Percentiles rank a stretch among this genome's conserved stretches.
Evolutionary conservation across 345 rosid species (phyloP).

Genomic region (Brassica juncea): DNA sequence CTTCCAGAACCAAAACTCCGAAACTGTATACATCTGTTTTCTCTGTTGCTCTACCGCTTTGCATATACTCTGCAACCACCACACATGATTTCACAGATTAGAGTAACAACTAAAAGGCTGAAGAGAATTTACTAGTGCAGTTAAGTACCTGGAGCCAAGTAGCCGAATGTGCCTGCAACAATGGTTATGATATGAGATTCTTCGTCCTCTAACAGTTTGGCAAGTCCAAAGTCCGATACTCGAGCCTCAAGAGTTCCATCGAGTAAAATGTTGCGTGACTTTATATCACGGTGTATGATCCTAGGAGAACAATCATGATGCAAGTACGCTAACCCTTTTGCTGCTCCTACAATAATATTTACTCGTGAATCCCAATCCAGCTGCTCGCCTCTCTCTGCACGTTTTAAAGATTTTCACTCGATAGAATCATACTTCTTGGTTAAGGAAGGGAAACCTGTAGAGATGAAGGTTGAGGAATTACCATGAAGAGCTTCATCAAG

Average conservation of each 20-base stretch:
- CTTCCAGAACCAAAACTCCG: conserved; percentile 90
- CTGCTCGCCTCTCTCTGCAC: conserved; percentile 81
- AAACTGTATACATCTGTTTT: too few relatives aligned
- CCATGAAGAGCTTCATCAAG: too few relatives aligned
- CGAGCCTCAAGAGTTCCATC: conserved; percentile 97
- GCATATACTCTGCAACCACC: conserved; percentile 78
- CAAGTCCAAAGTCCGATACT: conserved; percentile 97
- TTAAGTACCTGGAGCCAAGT: conserved; percentile 93
- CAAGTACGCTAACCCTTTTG: conserved; percentile 92
- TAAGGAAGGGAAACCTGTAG: neutral
- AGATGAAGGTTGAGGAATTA: conserved; percentile 17
- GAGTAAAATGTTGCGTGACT: conserved; percentile 93
- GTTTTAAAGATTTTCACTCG: conserved; percentile 17
- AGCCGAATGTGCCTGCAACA: conserved; percentile 99
- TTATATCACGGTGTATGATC: conserved; percentile 98
- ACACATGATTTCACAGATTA: conserved; percentile 8
- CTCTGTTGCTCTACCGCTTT: too few relatives aligned
- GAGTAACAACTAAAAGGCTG: neutral
- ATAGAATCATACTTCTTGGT: conserved; percentile 3
- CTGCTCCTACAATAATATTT: conserved; percentile 91
- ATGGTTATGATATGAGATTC: conserved; percentile 97
- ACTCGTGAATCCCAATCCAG: conserved; percentile 94
- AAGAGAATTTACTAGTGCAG: conserved; percentile 1
- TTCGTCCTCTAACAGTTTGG: conserved; percentile 89
- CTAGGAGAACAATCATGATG: conserved; percentile 99